Evolutionary conservation across 805 yeast species (phyloP).

Genomic region (Brettanomyces bruxellensis): DNA sequence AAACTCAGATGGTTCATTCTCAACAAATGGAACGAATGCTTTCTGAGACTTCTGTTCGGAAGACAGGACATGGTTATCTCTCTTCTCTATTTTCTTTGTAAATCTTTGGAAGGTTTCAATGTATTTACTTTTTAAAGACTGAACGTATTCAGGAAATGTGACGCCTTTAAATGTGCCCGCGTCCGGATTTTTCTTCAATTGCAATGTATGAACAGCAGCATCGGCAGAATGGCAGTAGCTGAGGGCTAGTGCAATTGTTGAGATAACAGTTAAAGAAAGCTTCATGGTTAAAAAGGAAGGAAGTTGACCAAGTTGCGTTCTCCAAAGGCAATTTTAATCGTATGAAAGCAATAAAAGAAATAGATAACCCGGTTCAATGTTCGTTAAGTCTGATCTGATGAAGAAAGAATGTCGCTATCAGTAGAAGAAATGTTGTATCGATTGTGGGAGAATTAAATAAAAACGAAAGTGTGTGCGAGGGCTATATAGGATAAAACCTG

Average conservation of each 20-base stretch:
- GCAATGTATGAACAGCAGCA: constrained; percentile 39
- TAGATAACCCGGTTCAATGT: too few relatives aligned
- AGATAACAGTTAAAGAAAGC: constrained; percentile 28
- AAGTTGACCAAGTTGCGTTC: too few relatives aligned
- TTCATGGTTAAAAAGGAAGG: constrained; percentile 11
- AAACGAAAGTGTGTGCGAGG: not conserved
- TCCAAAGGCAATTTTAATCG: too few relatives aligned
- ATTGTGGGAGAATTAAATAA: not conserved
- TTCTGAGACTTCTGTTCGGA: constrained; percentile 9
- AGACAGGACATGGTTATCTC: constrained; percentile 9
- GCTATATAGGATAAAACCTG: too few relatives aligned
- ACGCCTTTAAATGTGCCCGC: constrained; percentile 38
- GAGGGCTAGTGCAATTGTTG: constrained; percentile 34
- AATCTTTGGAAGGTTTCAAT: constrained; percentile 28
- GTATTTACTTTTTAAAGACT: constrained; percentile 41
- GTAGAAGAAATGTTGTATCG: not conserved
- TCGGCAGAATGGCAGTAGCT: constrained; percentile 19
- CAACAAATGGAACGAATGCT: constrained; percentile 37
- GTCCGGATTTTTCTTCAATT: constrained; percentile 37
- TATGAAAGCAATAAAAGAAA: too few relatives aligned
- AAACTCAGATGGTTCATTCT: constrained; percentile 2
- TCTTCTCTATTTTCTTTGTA: constrained; percentile 20
- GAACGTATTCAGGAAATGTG: constrained; percentile 37
- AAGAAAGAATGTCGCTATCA: not conserved
- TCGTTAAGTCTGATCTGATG: too few relatives aligned